These are phyloP conservation scores for Coprinellus aureogranulatus DNA, from an alignment of 768 basidiomycete genomes.

Conservation along the genomic window DNA sequence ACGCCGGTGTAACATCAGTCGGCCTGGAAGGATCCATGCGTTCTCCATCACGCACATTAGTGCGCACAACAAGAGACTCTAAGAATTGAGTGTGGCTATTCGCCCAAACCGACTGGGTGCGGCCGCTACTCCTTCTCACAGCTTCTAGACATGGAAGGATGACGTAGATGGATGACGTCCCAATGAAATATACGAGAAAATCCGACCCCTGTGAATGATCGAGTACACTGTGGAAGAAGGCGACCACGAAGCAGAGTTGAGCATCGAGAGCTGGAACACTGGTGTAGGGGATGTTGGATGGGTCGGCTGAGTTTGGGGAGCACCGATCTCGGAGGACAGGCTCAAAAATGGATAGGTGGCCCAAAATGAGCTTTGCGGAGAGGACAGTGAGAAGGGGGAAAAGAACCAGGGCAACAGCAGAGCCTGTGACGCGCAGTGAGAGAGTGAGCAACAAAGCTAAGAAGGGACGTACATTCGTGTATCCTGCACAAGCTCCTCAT, in stretches of 20 bases:
- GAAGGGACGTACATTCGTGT: too few relatives aligned
- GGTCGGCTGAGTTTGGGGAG: background rate
- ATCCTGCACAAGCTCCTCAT: too few relatives aligned
- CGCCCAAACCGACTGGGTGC: background rate
- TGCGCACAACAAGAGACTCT: too few relatives aligned
- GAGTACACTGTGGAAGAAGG: background rate
- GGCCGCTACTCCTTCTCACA: background rate
- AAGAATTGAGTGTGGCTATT: too few relatives aligned
- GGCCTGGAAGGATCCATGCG: too few relatives aligned
- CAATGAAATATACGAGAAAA: background rate
- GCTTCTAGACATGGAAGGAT: background rate
- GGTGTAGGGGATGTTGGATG: background rate
- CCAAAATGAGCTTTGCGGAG: background rate
- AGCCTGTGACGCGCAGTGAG: too few relatives aligned
- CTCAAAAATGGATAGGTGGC: background rate
- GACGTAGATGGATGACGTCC: background rate
- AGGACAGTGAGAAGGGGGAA: background rate
- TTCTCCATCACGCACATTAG: too few relatives aligned
- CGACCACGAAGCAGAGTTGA: background rate
- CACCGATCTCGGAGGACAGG: background rate
- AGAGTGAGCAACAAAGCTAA: too few relatives aligned
- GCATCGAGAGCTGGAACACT: background rate
- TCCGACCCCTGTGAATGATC: background rate
- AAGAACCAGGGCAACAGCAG: background rate
- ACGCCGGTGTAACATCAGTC: too few relatives aligned